These are phyloP conservation scores for Globisporangium emineosum DNA, from an alignment of 352 stramenopile genomes.

Conservation along the genomic window DNA sequence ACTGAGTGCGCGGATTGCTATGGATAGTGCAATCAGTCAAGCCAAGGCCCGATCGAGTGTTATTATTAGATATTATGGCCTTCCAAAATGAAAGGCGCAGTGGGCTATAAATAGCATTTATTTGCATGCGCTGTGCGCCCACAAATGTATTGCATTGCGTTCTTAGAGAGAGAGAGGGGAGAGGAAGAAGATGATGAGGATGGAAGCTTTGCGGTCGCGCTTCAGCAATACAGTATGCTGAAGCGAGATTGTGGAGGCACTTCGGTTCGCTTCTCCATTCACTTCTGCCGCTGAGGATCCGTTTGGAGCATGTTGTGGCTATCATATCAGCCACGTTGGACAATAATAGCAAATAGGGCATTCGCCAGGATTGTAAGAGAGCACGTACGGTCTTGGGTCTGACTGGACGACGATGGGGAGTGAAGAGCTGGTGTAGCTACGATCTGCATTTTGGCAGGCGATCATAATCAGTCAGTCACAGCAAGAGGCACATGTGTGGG, in stretches of 20 bases:
- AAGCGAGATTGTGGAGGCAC: constrained; percentile 6
- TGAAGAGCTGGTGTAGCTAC: neutral
- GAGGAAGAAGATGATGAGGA: neutral
- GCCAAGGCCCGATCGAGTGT: too few species aligned
- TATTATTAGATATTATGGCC: too few species aligned
- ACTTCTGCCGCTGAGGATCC: neutral
- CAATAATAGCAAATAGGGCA: neutral
- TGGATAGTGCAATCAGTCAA: neutral
- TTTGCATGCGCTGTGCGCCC: neutral
- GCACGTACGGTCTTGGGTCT: neutral
- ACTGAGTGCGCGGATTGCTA: neutral
- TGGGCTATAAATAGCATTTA: neutral
- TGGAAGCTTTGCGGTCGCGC: neutral
- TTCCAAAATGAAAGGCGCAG: too few species aligned
- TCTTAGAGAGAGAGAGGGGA: neutral
- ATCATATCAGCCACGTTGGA: neutral
- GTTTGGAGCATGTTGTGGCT: neutral
- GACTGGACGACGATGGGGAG: too few species aligned
- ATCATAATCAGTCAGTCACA: constrained; percentile 5
- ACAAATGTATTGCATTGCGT: neutral
- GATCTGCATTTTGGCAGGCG: neutral
- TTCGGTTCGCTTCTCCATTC: too few species aligned
- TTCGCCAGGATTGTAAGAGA: constrained; percentile 1
- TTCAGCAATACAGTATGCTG: too few species aligned
- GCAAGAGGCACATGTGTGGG: neutral